Evolutionary conservation across 345 rosid genomes (phyloP).

Genomic region (Gossypium rotundifolium): DNA sequence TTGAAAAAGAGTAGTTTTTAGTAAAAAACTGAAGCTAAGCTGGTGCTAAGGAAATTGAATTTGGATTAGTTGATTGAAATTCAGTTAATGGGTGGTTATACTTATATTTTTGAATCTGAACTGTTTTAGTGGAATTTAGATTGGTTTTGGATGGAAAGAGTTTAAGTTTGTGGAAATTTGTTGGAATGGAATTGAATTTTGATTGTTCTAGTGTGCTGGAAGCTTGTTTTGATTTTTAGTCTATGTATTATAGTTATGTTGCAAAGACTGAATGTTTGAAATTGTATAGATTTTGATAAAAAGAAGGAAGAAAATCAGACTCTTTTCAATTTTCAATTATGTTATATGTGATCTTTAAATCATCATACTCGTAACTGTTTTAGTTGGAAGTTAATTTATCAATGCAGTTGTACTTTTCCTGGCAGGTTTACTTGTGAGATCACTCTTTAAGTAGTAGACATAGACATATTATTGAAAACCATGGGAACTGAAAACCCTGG

Average conservation of each 20-base stretch:
- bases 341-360: background rate
- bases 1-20: background rate
- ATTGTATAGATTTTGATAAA: background rate
- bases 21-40: background rate
- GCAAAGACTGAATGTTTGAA: background rate
- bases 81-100: background rate
- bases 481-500: conserved; percentile 72
- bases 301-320: background rate
- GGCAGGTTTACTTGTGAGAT: conserved; percentile 38
- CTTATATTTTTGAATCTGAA: background rate
- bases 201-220: background rate
- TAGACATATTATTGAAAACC: conserved; percentile 14
- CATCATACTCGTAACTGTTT: background rate
- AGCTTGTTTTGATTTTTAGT: background rate
- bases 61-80: background rate
- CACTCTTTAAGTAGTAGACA: conserved; percentile 14
- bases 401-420: conserved; percentile 11
- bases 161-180: background rate
- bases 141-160: background rate
- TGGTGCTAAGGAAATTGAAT: background rate
- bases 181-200: conserved; percentile 1
- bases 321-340: background rate
- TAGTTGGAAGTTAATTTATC: background rate
- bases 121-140: background rate
- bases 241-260: background rate